These are phyloP conservation scores for Alopecurus myosuroides DNA, from an alignment of 176 grass and related monocot genomes.

Conservation along the genomic window DNA sequence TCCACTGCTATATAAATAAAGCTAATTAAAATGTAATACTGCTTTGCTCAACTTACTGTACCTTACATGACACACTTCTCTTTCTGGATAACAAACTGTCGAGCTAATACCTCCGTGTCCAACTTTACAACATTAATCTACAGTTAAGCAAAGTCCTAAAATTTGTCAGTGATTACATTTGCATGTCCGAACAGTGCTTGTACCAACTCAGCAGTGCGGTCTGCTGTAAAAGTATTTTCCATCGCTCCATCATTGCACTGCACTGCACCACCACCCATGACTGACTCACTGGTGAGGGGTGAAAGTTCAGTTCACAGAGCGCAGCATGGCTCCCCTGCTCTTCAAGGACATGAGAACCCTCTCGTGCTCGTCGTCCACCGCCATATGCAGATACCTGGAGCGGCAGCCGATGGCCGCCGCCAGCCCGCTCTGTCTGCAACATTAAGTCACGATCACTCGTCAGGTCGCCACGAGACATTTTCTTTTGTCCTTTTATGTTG, in stretches of 20 bases:
- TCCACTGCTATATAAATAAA: too few relatives aligned
- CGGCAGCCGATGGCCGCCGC: too few relatives aligned
- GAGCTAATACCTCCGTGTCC: too few relatives aligned
- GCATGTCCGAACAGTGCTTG: not conserved
- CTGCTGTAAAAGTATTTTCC: conserved; percentile 22
- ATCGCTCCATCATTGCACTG: not conserved
- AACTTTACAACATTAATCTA: not conserved
- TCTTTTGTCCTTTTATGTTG: too few relatives aligned
- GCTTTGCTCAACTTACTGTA: too few relatives aligned
- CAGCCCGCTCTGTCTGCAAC: too few relatives aligned
- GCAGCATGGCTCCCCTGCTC: conserved; percentile 52
- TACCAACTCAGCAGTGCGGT: not conserved
- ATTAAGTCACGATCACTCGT: too few relatives aligned
- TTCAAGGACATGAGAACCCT: conserved; percentile 69
- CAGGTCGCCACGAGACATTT: too few relatives aligned
- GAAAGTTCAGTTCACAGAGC: not conserved
- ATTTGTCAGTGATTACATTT: not conserved
- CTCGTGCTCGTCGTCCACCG: conserved; percentile 59
- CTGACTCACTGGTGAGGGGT: not conserved
- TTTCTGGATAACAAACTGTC: too few relatives aligned
- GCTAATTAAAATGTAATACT: too few relatives aligned
- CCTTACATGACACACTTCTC: too few relatives aligned
- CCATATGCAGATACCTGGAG: too few relatives aligned
- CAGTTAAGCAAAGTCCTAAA: not conserved
- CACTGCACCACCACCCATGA: not conserved